Conservation (phyloP, 805 yeast genomes). For the Wickerhamomyces hampshirensis region DNA sequence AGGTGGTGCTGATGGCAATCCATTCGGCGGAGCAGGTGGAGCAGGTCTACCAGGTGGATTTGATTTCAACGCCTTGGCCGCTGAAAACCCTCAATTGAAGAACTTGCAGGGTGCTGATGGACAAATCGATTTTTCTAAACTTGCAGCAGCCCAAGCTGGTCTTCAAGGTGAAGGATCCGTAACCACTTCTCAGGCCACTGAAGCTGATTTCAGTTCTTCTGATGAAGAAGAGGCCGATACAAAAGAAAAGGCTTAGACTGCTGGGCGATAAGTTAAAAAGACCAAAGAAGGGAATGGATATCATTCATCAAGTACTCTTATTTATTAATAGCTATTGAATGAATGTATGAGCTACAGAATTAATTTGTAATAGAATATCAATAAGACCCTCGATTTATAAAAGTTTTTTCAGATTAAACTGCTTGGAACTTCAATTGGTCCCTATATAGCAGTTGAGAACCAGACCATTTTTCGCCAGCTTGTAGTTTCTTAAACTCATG, state of each 20-base stretch:
- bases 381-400: not conserved
- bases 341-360: too few relatives aligned
- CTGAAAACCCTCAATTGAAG: conserved; percentile 16
- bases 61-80: conserved; percentile 8
- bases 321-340: too few relatives aligned
- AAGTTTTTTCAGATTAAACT: conserved; percentile 26
- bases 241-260: not conserved
- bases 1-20: conserved; percentile 25
- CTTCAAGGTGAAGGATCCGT: conserved; percentile 1
- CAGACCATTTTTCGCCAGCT: conserved; percentile 78
- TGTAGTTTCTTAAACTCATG: conserved; percentile 55
- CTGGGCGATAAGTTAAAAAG: not conserved
- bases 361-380: too few relatives aligned
- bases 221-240: conserved; percentile 27
- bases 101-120: conserved; percentile 14
- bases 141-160: conserved; percentile 18
- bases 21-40: conserved; percentile 26
- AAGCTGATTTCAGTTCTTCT: conserved; percentile 27
- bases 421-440: conserved; percentile 62
- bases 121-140: conserved; percentile 26
- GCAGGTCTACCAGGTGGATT: conserved; percentile 18
- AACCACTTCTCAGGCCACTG: conserved; percentile 14
- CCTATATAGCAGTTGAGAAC: conserved; percentile 51
- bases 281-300: not conserved
- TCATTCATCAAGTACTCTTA: not conserved